Base-by-base conservation (phyloP, 2,329 filamentous ascomycete genomes). In the Aspergillus glaucus region DNA sequence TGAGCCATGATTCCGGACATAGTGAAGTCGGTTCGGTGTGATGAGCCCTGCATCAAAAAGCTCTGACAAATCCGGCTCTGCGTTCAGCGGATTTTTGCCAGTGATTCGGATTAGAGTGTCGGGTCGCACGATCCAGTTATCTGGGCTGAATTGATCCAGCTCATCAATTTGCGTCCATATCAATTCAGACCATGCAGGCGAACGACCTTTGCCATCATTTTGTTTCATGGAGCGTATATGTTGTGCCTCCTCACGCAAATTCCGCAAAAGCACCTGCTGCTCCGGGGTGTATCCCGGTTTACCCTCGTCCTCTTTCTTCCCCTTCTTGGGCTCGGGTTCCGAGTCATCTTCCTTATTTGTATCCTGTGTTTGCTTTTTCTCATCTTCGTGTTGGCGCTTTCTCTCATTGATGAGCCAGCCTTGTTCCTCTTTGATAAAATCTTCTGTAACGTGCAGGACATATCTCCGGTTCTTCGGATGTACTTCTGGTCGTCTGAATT, bases 21-120 rank as follows among this genome's bases (percentile, higher is more conserved):
- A 79, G 55, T 79, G 75, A 1, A 79, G 52, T 47, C 72, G 64
- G 45, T 75, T 77, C 0, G 76, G 75, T 0, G 77, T 79, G 50
- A 78, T 75, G 1, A 79, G 59, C 0, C 76, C 76, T 4, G 69
- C 71, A 0, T 74, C 65, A 46, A 71, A 75, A 0, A 80, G 66
- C 10, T 59, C 57, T 1, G 60, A 60, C 1, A 79, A 63, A 0
- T 68, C 51, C 0, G 74, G 60, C 56, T 80, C 77, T 2, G 69
- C 74, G 48, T 80, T 80, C 48, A 80, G 52, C 0, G 77, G 76
- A 56, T 79, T 76, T 41, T 77, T 77, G 3, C 77, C 76, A 0
- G 76, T 79, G 15, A 77, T 54, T 0, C 78, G 72, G 32, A 79
- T 74, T 4, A 80, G 65, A 22, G 75, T 57, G 0, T 64, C 61